Base-by-base conservation (phyloP, 2,329 filamentous ascomycete species). In the Fusarium euwallaceae region DNA sequence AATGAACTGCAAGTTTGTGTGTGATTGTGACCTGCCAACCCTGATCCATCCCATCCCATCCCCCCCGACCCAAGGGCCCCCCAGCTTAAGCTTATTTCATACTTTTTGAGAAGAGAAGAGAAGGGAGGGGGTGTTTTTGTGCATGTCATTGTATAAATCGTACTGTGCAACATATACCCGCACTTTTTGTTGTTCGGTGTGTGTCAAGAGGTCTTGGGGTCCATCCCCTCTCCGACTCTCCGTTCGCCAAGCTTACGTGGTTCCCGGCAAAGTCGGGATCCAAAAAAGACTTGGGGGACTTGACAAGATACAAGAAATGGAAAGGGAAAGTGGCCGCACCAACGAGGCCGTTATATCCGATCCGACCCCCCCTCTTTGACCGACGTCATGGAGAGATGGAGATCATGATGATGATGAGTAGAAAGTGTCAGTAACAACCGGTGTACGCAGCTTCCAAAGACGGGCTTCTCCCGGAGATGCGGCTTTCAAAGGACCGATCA, bases 61-160 rank as follows among this genome's bases (percentile, higher is more conserved):
- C 41, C 43, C 72, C 73, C 75, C 67, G 71, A 63, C 45, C 53
- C 51, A 61, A 24, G 43, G 43, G 20, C 24, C 43, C 60, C 61
- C 67, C 69, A 70, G 78, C 77, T 78, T 78, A 78, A 78, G 77
- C 77, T 78, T 78, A 78, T 72, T 78, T 78, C 76, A 56, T 67
- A 69, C 66, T 65, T 73, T 17, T 64, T 53, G 58, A 61, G 67
- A 70, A 27, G 43, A 55, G 12, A 24, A 20, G 8, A 62, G 24
- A 24, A 27, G 22, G 48, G 48, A 53, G 48, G 24, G 48, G 48
- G 48, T 53, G 48, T 29, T 27, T 27, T 27, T 27, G 24, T 51
- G 45, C 22, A 27, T 27, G 24, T 45, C 14, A 45, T 27, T 45
- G 43, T 45, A 45, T 45, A 32, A 32, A 45, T 45, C 43, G 7